Evolutionary conservation across 441 rosid genomes (phyloP).

Genomic region (Raphanus hybrid): DNA sequence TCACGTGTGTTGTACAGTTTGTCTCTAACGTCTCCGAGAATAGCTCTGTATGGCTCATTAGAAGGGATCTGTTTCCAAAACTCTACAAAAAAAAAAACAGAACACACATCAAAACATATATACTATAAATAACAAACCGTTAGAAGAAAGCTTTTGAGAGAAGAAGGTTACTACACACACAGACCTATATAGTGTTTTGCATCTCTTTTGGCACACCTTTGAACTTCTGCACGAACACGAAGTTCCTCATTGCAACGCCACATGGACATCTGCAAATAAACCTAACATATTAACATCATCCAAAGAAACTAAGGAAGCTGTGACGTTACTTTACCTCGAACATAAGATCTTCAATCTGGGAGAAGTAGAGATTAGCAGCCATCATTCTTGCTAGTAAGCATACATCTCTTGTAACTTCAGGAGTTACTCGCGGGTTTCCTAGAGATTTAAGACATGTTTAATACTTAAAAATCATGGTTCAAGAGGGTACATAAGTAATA

Average conservation of each 20-base stretch:
- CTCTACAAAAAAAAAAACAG: neutral
- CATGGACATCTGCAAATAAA: conserved; percentile 77
- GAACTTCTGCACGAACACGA: conserved; percentile 71
- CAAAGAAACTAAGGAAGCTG: no score
- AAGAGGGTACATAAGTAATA: neutral
- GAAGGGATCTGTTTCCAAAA: conserved; percentile 45
- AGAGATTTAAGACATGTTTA: conserved; percentile 22
- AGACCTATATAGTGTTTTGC: conserved; percentile 87
- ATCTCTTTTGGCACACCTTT: conserved; percentile 66
- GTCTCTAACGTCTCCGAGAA: conserved; percentile 67
- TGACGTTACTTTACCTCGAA: conserved; percentile 51
- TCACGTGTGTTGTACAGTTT: conserved; percentile 66
- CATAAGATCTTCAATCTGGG: conserved; percentile 73
- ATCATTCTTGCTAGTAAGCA: conserved; percentile 74
- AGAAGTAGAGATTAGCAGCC: conserved; percentile 75
- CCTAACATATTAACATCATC: no score
- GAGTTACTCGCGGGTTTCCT: conserved; percentile 73
- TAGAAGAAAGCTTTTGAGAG: neutral
- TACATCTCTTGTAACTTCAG: conserved; percentile 76
- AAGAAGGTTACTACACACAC: conserved; percentile 24
- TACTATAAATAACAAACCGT: neutral
- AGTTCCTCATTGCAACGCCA: conserved; percentile 96
- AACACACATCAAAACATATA: conserved; percentile 12
- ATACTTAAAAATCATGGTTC: neutral
- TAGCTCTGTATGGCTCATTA: conserved; percentile 64